phyloP scores from a whole-genome alignment of 192 early-diverging fungal genomes.

The Coemansia sp. region DNA sequence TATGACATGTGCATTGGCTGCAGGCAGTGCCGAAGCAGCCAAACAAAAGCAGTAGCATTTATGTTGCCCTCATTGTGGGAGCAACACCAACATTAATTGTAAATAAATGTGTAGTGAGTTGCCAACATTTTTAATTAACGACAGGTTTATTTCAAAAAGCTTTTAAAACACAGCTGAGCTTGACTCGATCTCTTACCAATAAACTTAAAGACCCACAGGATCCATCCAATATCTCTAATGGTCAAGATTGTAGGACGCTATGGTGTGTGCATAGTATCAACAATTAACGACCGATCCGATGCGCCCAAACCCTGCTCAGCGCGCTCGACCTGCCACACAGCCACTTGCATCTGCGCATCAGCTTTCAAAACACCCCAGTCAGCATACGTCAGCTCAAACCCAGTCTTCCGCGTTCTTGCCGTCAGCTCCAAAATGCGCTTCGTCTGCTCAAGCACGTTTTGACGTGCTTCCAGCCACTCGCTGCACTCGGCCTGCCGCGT shows the following conservation, averaged over 20 bases:
- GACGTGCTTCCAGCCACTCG: constrained; percentile 40
- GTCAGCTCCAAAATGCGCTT: constrained; percentile 37
- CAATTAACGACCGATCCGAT: constrained; percentile 19
- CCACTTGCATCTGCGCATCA: constrained; percentile 44
- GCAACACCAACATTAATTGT: neutral
- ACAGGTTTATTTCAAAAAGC: too few species aligned
- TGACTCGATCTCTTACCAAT: too few species aligned
- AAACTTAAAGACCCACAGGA: too few species aligned
- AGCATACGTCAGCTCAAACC: constrained; percentile 37
- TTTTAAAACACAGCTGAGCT: too few species aligned
- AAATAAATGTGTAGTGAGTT: neutral
- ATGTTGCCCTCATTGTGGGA: neutral
- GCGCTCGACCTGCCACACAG: constrained; percentile 47
- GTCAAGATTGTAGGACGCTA: too few species aligned
- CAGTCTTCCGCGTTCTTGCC: constrained; percentile 22
- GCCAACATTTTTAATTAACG: too few species aligned
- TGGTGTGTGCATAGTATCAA: constrained; percentile 5
- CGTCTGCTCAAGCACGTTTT: constrained; percentile 32
- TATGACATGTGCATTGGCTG: too few species aligned
- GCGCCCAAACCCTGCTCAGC: constrained; percentile 47
- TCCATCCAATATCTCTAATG: too few species aligned
- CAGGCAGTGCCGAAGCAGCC: neutral
- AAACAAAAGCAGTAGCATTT: neutral
- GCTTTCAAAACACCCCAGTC: constrained; percentile 40
- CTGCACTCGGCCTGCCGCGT: constrained; percentile 21